Conservation (phyloP, 805 yeast genomes). For the Yarrowia phangngaensis region DNA sequence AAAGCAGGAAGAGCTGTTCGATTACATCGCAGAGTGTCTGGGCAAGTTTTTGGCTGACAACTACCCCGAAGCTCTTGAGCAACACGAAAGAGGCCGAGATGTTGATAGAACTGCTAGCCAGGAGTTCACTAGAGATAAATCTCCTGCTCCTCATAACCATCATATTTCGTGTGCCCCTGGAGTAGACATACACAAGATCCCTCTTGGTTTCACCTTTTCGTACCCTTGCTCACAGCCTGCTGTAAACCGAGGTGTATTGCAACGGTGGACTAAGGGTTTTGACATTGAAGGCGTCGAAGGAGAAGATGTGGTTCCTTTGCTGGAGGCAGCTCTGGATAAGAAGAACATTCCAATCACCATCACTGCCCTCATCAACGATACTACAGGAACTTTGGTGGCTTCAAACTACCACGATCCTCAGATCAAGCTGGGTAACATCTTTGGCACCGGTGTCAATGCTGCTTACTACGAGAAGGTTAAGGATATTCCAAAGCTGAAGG, state of each 20-base stretch:
- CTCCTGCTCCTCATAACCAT: slow-evolving; percentile 22
- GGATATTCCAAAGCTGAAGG: slow-evolving; percentile 77
- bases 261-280: slow-evolving; percentile 97
- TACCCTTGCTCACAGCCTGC: slow-evolving; percentile 74
- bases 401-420: slow-evolving; percentile 86
- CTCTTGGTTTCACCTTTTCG: slow-evolving; percentile 92
- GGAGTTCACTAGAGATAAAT: slow-evolving; percentile 19
- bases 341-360: slow-evolving; percentile 73
- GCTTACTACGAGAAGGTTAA: slow-evolving; percentile 80
- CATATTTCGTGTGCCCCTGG: slow-evolving; percentile 28
- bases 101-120: slow-evolving; percentile 6
- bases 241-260: slow-evolving; percentile 81
- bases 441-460: slow-evolving; percentile 97
- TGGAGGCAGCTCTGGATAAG: slow-evolving; percentile 67
- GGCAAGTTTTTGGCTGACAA: slow-evolving; percentile 68
- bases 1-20: slow-evolving; percentile 70
- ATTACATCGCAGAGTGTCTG: slow-evolving; percentile 79
- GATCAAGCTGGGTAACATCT: slow-evolving; percentile 90
- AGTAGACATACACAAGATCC: slow-evolving; percentile 50
- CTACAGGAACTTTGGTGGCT: slow-evolving; percentile 95
- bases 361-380: slow-evolving; percentile 91
- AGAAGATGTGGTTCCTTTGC: slow-evolving; percentile 86
- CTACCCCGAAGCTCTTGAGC: slow-evolving; percentile 47
- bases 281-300: slow-evolving; percentile 93
- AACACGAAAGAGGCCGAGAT: slow-evolving; percentile 17